Conservation (phyloP, 2,329 filamentous ascomycete species). For the Hypoxylon sp. region DNA sequence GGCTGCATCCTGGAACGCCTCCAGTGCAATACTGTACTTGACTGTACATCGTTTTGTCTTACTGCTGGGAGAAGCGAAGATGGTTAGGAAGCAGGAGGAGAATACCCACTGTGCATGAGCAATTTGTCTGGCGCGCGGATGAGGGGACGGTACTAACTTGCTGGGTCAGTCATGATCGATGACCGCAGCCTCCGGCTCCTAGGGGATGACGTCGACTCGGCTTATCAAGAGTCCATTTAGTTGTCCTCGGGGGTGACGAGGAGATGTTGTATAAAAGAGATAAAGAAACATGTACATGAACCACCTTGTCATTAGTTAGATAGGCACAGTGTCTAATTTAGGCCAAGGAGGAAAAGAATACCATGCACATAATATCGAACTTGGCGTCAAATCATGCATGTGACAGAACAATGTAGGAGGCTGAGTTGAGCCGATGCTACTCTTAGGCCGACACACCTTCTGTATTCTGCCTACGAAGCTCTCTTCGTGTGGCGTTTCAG, state of each 20-base stretch:
- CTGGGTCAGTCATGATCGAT: conserved; percentile 34
- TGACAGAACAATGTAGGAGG: conserved; percentile 6
- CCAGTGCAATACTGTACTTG: conserved; percentile 38
- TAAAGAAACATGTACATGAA: conserved; percentile 40
- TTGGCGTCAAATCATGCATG: conserved; percentile 13
- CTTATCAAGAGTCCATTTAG: conserved; percentile 8
- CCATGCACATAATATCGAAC: conserved; percentile 20
- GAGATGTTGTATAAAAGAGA: conserved; percentile 35
- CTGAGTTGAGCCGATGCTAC: conserved; percentile 6
- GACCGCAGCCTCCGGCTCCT: conserved; percentile 42
- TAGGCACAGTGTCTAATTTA: conserved; percentile 26
- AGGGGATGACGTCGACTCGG: conserved; percentile 23
- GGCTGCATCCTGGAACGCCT: conserved; percentile 18
- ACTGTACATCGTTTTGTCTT: conserved; percentile 41
- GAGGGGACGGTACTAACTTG: conserved; percentile 40
- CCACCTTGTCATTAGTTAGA: conserved; percentile 29
- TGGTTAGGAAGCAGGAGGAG: conserved; percentile 13
- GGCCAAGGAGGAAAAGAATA: conserved; percentile 23
- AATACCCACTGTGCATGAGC: conserved; percentile 11
- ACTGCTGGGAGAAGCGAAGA: conserved; percentile 11
- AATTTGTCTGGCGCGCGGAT: conserved; percentile 38
- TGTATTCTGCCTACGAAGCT: background rate
- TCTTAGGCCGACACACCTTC: background rate
- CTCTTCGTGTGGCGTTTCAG: conserved; percentile 17
- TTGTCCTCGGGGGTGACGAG: conserved; percentile 32